These are phyloP conservation scores for Pyrenochaeta sp. DNA, from an alignment of 2,329 filamentous ascomycete species.

Conservation along the genomic window DNA sequence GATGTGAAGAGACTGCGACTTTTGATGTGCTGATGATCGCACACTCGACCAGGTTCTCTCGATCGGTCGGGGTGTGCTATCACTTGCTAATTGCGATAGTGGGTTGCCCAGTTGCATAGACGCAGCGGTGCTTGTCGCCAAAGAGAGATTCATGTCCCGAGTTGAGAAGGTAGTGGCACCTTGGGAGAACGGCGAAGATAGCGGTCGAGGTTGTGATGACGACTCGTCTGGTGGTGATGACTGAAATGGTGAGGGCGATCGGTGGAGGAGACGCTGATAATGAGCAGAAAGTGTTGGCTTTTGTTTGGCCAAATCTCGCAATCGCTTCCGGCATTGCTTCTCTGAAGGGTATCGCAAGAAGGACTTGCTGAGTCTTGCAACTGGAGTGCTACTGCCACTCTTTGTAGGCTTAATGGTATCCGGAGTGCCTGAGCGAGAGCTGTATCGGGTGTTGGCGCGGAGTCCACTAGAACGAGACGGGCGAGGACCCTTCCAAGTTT, in stretches of 20 bases:
- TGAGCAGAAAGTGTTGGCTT: constrained; percentile 70
- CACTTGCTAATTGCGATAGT: constrained; percentile 55
- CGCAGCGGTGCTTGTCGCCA: constrained; percentile 60
- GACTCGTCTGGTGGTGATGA: constrained; percentile 48
- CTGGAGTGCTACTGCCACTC: constrained; percentile 59
- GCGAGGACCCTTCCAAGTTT: constrained; percentile 64
- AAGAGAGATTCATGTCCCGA: constrained; percentile 60
- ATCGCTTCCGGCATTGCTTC: constrained; percentile 64
- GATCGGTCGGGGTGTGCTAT: constrained; percentile 44
- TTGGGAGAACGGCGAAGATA: constrained; percentile 49
- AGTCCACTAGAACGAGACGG: constrained; percentile 36
- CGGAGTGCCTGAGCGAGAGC: constrained; percentile 49
- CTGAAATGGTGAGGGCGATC: constrained; percentile 67
- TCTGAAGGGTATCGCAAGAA: constrained; percentile 65
- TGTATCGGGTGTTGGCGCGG: constrained; percentile 25
- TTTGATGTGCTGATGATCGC: constrained; percentile 60
- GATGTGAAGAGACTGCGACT: constrained; percentile 60
- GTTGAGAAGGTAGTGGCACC: constrained; percentile 52
- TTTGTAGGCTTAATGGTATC: constrained; percentile 54
- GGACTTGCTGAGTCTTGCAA: constrained; percentile 47
- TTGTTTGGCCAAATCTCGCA: constrained; percentile 67
- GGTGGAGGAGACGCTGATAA: constrained; percentile 68
- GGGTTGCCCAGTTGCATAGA: constrained; percentile 62
- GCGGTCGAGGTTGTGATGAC: constrained; percentile 49
- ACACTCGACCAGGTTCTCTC: constrained; percentile 54